A percentile compares a stretch with the other conserved stretches of the same genome.
Conservation (phyloP, 2,329 filamentous ascomycete species). For the Xylaria sp. region DNA sequence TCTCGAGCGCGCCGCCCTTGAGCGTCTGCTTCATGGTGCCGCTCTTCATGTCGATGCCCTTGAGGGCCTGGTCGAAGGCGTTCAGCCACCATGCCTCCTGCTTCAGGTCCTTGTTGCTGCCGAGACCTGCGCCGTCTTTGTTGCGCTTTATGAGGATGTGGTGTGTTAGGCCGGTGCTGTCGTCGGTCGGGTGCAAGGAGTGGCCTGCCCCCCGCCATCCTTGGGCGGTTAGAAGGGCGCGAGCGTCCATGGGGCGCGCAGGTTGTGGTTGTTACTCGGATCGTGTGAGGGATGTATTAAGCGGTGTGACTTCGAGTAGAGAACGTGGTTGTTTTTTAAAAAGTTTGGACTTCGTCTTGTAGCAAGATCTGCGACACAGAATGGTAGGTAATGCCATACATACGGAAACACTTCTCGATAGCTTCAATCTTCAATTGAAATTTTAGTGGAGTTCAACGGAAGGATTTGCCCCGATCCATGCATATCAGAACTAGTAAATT, state of each 20-base stretch:
- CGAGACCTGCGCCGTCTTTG: conserved; percentile 73
- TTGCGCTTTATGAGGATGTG: conserved; percentile 81
- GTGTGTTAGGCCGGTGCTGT: conserved; percentile 70
- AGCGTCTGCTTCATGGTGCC: conserved; percentile 54
- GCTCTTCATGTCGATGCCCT: conserved; percentile 63
- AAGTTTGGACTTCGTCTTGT: background rate
- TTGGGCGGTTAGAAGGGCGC: conserved; percentile 74
- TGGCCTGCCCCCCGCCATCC: conserved; percentile 89
- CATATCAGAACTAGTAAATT: background rate
- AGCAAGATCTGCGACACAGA: background rate
- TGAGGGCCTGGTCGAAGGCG: conserved; percentile 85
- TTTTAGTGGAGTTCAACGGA: conserved; percentile 15
- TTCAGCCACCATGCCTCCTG: conserved; percentile 95
- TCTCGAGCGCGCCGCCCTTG: conserved; percentile 45
- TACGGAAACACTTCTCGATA: background rate
- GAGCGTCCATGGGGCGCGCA: conserved; percentile 63
- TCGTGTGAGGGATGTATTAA: background rate
- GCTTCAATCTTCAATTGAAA: conserved; percentile 13
- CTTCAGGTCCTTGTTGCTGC: conserved; percentile 62
- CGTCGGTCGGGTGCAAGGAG: conserved; percentile 71
- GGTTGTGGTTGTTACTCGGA: background rate
- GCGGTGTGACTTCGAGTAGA: background rate
- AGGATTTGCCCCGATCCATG: background rate
- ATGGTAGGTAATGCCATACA: background rate
- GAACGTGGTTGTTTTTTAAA: background rate